Conservation (phyloP, 352 stramenopile species). For the Thalassiosira livingstoniorum region DNA sequence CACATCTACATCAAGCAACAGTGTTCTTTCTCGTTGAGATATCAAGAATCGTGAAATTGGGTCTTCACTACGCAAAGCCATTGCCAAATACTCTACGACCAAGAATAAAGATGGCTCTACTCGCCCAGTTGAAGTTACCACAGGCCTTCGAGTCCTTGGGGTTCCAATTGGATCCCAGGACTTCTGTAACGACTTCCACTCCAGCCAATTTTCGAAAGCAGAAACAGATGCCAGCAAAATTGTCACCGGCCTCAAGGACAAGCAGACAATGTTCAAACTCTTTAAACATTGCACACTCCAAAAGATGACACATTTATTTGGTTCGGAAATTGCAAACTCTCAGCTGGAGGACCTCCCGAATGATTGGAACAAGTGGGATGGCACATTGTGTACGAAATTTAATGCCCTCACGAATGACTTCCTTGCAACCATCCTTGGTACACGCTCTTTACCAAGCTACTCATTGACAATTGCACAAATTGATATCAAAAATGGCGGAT, state of each 20-base stretch:
- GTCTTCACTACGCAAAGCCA: too few species aligned
- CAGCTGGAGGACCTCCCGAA: neutral
- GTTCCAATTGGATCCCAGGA: neutral
- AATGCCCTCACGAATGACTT: neutral
- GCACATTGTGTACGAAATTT: neutral
- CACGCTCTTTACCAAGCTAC: neutral
- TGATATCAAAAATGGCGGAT: neutral
- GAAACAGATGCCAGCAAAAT: too few species aligned
- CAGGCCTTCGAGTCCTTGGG: neutral
- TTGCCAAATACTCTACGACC: neutral
- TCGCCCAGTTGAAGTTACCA: neutral
- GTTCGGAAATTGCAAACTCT: constrained; percentile 11
- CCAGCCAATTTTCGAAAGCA: too few species aligned
- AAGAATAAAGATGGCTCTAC: neutral
- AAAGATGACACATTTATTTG: constrained; percentile 36
- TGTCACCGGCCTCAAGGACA: too few species aligned
- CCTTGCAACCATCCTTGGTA: neutral
- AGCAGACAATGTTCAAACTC: constrained; percentile 27
- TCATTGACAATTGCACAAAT: neutral
- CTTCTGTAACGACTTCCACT: too few species aligned
- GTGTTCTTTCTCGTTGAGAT: too few species aligned
- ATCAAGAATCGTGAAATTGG: too few species aligned
- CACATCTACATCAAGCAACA: too few species aligned
- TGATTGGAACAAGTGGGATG: constrained; percentile 25
- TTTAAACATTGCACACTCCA: constrained; percentile 37